Evolutionary conservation across 2,329 filamentous ascomycete species (phyloP).

Genomic region (Aureobasidium melanogenum): DNA sequence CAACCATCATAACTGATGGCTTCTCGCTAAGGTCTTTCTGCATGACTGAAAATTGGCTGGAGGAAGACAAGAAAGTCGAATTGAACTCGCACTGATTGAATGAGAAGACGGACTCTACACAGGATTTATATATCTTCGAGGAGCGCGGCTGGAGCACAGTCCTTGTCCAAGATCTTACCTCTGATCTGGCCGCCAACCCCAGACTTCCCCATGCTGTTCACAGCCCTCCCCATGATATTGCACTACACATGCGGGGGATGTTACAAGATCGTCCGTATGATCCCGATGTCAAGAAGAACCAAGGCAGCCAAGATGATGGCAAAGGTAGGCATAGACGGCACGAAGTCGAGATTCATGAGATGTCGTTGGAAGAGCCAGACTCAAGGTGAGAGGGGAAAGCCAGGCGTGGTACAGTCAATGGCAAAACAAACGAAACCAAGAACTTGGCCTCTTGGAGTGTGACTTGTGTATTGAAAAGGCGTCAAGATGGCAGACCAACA

Average conservation of each 20-base stretch:
- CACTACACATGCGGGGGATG: slow-evolving; percentile 2
- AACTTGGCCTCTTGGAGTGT: slow-evolving; percentile 4
- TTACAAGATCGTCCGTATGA: background rate
- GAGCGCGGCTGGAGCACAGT: background rate
- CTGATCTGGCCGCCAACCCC: background rate
- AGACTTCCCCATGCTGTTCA: background rate
- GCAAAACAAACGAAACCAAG: background rate
- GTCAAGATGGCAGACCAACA: background rate
- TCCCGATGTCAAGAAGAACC: slow-evolving; percentile 5
- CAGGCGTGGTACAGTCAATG: background rate
- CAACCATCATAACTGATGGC: slow-evolving; percentile 3
- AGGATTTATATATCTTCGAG: background rate
- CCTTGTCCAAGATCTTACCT: background rate
- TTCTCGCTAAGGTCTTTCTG: background rate
- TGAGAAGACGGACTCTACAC: background rate
- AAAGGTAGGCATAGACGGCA: background rate
- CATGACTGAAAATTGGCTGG: background rate
- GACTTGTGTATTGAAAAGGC: background rate
- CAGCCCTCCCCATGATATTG: background rate
- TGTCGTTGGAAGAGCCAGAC: background rate
- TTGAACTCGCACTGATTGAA: background rate
- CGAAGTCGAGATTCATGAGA: background rate
- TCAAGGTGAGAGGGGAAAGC: background rate
- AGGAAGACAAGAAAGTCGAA: background rate
- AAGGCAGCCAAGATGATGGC: background rate